These are phyloP conservation scores for Mediolabrus comicus DNA, from an alignment of 108 stramenopile species.

Conservation along the genomic window DNA sequence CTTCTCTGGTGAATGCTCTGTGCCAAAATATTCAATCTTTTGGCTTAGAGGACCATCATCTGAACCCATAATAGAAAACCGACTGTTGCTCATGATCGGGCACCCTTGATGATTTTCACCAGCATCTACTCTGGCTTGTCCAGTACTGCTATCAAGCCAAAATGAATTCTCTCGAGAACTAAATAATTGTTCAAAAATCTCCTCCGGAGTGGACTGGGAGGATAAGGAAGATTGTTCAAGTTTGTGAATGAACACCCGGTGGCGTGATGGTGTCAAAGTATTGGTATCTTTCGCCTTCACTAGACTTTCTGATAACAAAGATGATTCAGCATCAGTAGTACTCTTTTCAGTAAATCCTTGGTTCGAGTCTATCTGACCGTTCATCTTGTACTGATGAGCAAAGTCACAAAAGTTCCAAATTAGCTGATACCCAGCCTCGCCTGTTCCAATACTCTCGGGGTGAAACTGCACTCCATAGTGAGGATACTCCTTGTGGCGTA, in stretches of 20 bases:
- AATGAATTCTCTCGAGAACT: conserved; percentile 43
- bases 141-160: conserved; percentile 72
- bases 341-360: not conserved
- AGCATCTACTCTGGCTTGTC: conserved; percentile 5
- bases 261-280: not conserved
- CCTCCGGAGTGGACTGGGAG: conserved; percentile 27
- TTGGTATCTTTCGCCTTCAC: not conserved
- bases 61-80: conserved; percentile 51
- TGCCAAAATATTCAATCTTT: conserved; percentile 50
- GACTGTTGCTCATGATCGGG: conserved; percentile 40
- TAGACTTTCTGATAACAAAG: not conserved
- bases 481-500: conserved; percentile 70
- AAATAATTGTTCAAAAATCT: conserved; percentile 48
- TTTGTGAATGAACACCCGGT: conserved; percentile 40
- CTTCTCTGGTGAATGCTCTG: conserved; percentile 26
- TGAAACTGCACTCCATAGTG: conserved; percentile 96
- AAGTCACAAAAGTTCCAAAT: conserved; percentile 67
- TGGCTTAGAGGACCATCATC: conserved; percentile 45
- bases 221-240: not conserved
- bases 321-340: not conserved
- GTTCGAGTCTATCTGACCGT: not conserved
- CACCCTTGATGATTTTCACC: conserved; percentile 33
- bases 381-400: conserved; percentile 17
- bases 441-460: conserved; percentile 91
- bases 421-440: conserved; percentile 50